Base-by-base conservation (phyloP, 345 rosid genomes). In the Mangifera indica region DNA sequence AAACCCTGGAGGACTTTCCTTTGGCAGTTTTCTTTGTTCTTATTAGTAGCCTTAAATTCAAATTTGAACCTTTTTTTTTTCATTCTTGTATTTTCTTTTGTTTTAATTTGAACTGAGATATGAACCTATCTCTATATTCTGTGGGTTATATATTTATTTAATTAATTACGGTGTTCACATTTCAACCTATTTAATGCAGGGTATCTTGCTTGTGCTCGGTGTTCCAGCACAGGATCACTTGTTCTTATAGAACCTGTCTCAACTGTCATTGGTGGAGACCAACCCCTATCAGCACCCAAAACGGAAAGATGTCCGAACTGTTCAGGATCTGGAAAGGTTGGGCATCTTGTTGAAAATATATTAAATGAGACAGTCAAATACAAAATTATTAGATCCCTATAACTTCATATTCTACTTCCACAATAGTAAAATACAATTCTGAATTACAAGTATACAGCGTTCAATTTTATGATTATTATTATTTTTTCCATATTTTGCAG, bases 121-220 rank as follows among this genome's bases (percentile, higher is more conserved):
- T 37, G 40, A 37, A 0, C 40, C 40, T 0, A 37, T 37, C 40
- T 6, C 42, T 37, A n/a, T n/a, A n/a, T n/a, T n/a, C n/a, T n/a
- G n/a, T n/a, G n/a, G n/a, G n/a, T n/a, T n/a, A n/a, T n/a, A n/a
- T n/a, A n/a, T n/a, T n/a, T n/a, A 37, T n/a, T n/a, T n/a, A n/a
- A n/a, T n/a, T n/a, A n/a, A n/a, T n/a, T n/a, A n/a, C n/a, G n/a
- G n/a, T 49, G 14, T 63, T 11, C 18, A 10, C 40, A 29, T 26
- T 69, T 15, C 24, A 49, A 44, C 21, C 21, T 71, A 32, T 17
- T 67, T 34, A 60, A 54, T 80, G 77, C 87, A 93, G 98, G 98
- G 63, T 94, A 94, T 79, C 97, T 94, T 78, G 93, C 97, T 54
- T 92, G 98, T 80, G 97, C 97, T 58, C 97, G 98, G 67, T 94